Percentiles rank a stretch among this genome's conserved stretches.
phyloP scores from a whole-genome alignment of 768 basidiomycete species.

The Pleurotus tuoliensis region DNA sequence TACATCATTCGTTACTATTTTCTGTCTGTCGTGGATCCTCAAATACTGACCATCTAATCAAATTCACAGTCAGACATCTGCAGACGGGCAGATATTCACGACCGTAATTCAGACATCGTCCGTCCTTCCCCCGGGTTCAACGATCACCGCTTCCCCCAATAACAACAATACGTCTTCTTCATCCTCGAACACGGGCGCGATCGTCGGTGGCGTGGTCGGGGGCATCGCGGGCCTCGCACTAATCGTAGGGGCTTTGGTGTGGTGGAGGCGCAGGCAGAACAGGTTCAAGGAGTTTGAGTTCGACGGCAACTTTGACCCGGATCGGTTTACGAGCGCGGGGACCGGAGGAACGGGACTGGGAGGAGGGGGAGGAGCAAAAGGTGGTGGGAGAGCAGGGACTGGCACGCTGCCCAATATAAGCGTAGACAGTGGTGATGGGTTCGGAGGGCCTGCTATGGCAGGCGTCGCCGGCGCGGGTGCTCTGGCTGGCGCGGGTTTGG shows the following conservation, averaged over 20 bases:
- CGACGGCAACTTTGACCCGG: conserved; percentile 40
- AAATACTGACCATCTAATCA: neutral
- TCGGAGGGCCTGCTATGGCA: neutral
- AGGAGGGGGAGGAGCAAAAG: neutral
- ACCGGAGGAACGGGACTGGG: neutral
- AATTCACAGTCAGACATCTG: conserved; percentile 1
- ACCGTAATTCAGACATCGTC: conserved; percentile 21
- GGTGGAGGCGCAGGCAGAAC: conserved; percentile 39
- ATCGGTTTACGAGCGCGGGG: conserved; percentile 13
- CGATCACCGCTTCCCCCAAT: conserved; percentile 10
- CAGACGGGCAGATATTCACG: conserved; percentile 28
- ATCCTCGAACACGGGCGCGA: conserved; percentile 32
- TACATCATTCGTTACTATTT: neutral
- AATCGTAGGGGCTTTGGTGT: conserved; percentile 24
- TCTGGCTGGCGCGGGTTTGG: neutral
- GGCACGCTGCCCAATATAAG: conserved; percentile 2
- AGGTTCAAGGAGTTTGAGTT: conserved; percentile 24
- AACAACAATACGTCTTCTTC: neutral
- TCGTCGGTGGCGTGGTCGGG: conserved; percentile 52
- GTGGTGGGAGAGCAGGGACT: neutral
- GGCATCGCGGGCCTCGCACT: conserved; percentile 30
- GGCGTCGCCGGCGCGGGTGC: conserved; percentile 6
- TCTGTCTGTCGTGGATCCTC: too few species aligned
- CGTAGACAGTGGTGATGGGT: neutral
- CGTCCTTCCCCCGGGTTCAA: conserved; percentile 20